Evolutionary conservation across 108 stramenopile species (phyloP), one percentile per base, ranked within the genome.

Genomic region (Skeletonema marinoi): DNA sequence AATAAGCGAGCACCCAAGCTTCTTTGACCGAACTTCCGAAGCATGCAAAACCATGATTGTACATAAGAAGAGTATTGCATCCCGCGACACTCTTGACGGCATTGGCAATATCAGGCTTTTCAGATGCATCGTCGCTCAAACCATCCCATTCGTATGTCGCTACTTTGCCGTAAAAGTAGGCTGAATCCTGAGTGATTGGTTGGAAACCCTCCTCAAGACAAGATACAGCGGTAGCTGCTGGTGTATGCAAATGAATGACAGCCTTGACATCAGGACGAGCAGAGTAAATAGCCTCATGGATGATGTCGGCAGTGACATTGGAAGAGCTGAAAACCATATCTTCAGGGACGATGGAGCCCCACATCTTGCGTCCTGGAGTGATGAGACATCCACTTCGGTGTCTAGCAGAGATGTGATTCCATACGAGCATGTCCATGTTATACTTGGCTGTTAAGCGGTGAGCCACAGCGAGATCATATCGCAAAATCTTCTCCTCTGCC

Each of bases 331-430:
- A 72, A 1, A 87, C 84, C 11, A 90, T 71, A 65, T 90, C 89
- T 50, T 80, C 68, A 13, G 89, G 89, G n/a, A 41, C 69, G 42
- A 90, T 88, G 6, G 75, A 58, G 16, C 73, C 68, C 60, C 74
- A 90, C 86, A 87, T 81, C 29, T 56, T 66, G 3, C 81, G 64
- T 11, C 89, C 89, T 2, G 87, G 89, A 33, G 89, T 90, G 21
- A 90, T 88, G 21, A 90, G 68, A 38, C 75, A 85, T 2, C 89
- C 89, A 51, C 54, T 59, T 1, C 71, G 73, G 56, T 84, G 74
- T 2, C 74, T 73, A 10, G 76, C 89, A 9, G 89, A 90, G 54
- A 90, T 86, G 68, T 90, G 89, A 56, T 90, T 90, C 89, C 89
- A 90, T 7, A 90, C 89, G 19, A 90, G 81, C 81, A 77, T 76